Evolutionary conservation across 768 basidiomycete species (phyloP).

Genomic region (Boletus reticuloceps): DNA sequence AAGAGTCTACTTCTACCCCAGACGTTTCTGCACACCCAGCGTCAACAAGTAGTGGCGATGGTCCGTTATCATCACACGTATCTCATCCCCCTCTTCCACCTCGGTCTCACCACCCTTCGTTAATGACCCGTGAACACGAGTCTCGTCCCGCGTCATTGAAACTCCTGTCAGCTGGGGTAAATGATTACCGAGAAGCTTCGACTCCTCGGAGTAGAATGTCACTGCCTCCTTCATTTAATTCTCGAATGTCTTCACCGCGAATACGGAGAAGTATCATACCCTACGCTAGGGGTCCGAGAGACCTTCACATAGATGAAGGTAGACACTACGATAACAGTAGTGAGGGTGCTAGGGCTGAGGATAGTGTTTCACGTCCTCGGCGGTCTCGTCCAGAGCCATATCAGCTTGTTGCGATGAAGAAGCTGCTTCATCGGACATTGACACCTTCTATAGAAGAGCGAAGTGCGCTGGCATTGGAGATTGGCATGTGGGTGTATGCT

Average conservation of each 20-base stretch:
- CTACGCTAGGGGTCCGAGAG: conserved; percentile 26
- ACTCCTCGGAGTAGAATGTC: conserved; percentile 30
- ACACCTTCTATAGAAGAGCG: conserved; percentile 83
- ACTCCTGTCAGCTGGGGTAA: conserved; percentile 10
- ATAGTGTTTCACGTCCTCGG: conserved; percentile 51
- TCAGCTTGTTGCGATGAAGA: conserved; percentile 74
- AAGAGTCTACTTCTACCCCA: conserved; percentile 40
- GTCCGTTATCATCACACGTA: conserved; percentile 6
- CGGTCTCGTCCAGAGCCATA: conserved; percentile 77
- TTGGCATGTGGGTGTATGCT: conserved; percentile 61
- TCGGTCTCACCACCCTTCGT: conserved; percentile 31
- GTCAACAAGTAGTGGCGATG: conserved; percentile 9
- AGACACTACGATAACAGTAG: conserved; percentile 19
- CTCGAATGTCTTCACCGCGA: conserved; percentile 31
- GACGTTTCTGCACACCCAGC: conserved; percentile 7
- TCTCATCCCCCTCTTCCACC: conserved; percentile 20
- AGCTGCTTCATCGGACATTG: conserved; percentile 61
- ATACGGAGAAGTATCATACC: conserved; percentile 25
- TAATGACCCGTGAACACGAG: conserved; percentile 23
- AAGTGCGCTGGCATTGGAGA: conserved; percentile 65
- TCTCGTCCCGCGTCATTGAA: conserved; percentile 11
- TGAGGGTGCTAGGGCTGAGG: conserved; percentile 23
- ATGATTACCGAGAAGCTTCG: conserved; percentile 19
- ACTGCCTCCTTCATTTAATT: conserved; percentile 27
- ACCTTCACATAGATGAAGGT: conserved; percentile 28